Percentiles rank a stretch among this genome's conserved stretches.
These are phyloP conservation scores for Coprinellus aureogranulatus DNA, from an alignment of 768 basidiomycete species.

Conservation along the genomic window DNA sequence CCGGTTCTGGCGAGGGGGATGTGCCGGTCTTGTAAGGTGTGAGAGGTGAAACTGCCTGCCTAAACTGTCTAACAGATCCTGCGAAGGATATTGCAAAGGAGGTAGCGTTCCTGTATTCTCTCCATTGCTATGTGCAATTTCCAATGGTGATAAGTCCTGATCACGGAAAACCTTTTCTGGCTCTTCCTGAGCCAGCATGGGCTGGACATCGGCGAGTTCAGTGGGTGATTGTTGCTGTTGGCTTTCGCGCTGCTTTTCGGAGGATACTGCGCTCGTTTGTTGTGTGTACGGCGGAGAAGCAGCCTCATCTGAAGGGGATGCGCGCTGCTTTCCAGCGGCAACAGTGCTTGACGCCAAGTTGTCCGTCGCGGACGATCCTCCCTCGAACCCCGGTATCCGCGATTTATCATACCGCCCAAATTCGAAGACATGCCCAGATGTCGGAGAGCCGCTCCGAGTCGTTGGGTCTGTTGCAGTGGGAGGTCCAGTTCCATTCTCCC, in stretches of 20 bases:
- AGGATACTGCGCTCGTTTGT: too few relatives aligned
- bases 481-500: background rate
- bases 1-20: too few relatives aligned
- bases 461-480: background rate
- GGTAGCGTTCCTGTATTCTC: background rate
- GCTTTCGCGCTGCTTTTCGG: too few relatives aligned
- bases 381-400: constrained; percentile 12
- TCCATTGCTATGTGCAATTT: background rate
- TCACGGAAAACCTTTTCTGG: constrained; percentile 1
- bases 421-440: constrained; percentile 3
- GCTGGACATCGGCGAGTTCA: background rate
- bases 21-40: too few relatives aligned
- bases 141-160: background rate
- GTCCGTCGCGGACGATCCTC: too few relatives aligned
- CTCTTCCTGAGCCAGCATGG: constrained; percentile 2
- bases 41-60: background rate
- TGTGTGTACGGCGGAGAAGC: too few relatives aligned
- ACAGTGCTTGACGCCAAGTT: background rate
- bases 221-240: background rate
- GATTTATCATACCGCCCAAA: constrained; percentile 19
- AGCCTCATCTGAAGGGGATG: background rate
- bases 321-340: background rate
- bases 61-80: background rate
- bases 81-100: background rate
- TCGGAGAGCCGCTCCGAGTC: background rate